A percentile compares a stretch with the other conserved stretches of the same genome.
Evolutionary conservation across 1,139 yeast species (phyloP).

Genomic region (Suhomyces bolitotheri): DNA sequence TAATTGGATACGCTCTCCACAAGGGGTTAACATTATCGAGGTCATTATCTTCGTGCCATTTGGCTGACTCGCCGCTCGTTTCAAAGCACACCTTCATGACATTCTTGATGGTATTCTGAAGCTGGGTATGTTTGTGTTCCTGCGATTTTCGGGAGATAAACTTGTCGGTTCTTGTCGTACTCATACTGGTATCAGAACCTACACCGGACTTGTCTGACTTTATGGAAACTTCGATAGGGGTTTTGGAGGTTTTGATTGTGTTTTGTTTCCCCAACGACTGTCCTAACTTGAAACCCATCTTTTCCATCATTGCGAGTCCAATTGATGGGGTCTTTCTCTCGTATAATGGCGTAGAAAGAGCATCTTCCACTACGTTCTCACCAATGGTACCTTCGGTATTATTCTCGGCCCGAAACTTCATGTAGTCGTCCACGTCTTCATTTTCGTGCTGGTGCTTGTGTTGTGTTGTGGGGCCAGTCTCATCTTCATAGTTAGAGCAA

Average conservation of each 20-base stretch:
- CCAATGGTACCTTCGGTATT: neutral
- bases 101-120: slow-evolving; percentile 10
- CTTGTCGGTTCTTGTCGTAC: neutral
- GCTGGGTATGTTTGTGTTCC: neutral
- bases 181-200: slow-evolving; percentile 9
- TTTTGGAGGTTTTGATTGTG: slow-evolving; percentile 1
- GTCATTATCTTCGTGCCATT: slow-evolving; percentile 12
- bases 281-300: slow-evolving; percentile 57
- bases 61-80: slow-evolving; percentile 28
- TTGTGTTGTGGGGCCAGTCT: no score
- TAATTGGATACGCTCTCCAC: slow-evolving; percentile 26
- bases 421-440: slow-evolving; percentile 6
- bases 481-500: no score
- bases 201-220: slow-evolving; percentile 17
- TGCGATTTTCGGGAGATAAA: slow-evolving; percentile 1
- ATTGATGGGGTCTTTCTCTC: slow-evolving; percentile 26
- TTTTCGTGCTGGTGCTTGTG: no score
- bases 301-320: slow-evolving; percentile 54
- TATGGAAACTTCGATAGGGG: slow-evolving; percentile 13
- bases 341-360: slow-evolving; percentile 12
- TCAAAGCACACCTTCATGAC: slow-evolving; percentile 29
- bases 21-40: slow-evolving; percentile 18
- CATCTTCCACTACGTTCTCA: neutral
- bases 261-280: slow-evolving; percentile 36
- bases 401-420: slow-evolving; percentile 2